Percentiles rank a stretch among this genome's conserved stretches.
These are phyloP conservation scores for Gossypium mustelinum DNA, from an alignment of 345 rosid genomes.

Conservation along the genomic window DNA sequence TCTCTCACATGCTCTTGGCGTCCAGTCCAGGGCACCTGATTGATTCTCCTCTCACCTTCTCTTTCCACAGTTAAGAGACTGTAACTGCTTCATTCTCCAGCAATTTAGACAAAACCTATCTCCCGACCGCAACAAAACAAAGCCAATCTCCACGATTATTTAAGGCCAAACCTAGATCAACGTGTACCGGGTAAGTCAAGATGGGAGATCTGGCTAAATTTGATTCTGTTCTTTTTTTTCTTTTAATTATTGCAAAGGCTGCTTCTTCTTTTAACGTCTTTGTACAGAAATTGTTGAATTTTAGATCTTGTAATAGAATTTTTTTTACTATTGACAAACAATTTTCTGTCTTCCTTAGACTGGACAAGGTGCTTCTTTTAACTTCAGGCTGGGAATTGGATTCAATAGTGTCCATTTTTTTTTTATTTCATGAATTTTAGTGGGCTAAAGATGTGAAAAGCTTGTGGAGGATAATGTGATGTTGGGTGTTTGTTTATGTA, in stretches of 20 bases:
- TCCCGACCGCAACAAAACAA: neutral
- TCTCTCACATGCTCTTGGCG: neutral
- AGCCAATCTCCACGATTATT: no score
- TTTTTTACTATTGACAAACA: neutral
- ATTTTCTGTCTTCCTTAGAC: neutral
- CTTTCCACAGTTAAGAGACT: neutral
- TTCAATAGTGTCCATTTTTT: neutral
- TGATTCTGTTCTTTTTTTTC: neutral
- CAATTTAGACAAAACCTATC: neutral
- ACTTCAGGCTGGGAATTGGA: constrained; percentile 26
- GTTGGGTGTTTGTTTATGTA: no score
- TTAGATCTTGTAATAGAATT: neutral
- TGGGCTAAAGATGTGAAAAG: no score
- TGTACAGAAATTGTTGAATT: neutral
- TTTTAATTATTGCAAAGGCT: neutral
- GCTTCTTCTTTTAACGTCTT: neutral
- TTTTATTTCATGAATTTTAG: no score
- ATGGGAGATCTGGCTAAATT: neutral
- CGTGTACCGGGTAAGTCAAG: neutral
- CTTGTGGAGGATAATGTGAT: no score
- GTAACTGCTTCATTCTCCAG: neutral
- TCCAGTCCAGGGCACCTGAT: neutral
- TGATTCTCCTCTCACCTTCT: neutral
- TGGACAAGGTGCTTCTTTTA: neutral
- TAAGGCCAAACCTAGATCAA: neutral